Base-by-base conservation (phyloP, 1,139 yeast genomes). In the Suhomyces anneliseae region DNA sequence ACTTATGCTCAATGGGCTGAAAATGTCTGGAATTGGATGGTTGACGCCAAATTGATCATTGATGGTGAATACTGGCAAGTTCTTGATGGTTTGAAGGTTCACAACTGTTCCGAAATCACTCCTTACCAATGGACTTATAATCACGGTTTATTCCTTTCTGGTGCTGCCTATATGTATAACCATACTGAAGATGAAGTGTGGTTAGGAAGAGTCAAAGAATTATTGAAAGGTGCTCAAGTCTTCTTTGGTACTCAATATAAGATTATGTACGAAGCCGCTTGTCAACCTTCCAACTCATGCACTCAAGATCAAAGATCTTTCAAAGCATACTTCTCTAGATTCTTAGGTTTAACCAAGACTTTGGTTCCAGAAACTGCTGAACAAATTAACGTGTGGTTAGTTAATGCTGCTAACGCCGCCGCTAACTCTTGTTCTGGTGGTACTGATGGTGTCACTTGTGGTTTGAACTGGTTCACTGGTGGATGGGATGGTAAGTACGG, bases 291-390 rank as follows among this genome's bases (percentile, higher is more conserved):
- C 35, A 66, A 70, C 50, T 62, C 64, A 29, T 88, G 96, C 68
- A 81, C 85, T 66, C 81, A 76, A 50, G 96, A 88, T 70, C 93
- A 88, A 70, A 72, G 88, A 47, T 78, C 89, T 26, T 88, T 88
- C 74, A 85, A 86, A 68, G 88, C 90, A 2, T 78, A 86, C 53
- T 82, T 84, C 59, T 65, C 90, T 19, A 76, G 93, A 54, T 80
- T 80, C 62, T 66, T 88, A 57, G 90, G 87, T 0, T 66, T 75
- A 50, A 75, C 90, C 1, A 74, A 83, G 34, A 68, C 70, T 46
- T 65, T 88, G 58, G 82, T 82, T 11, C 85, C 90, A 0, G 63
- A 68, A 14, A 67, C 82, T 29, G 61, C 62, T 33, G 73, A 67
- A 15, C 60, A 59, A 6, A 77, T 87, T 44, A 60, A 65, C 60